Percentiles rank a stretch among this genome's conserved stretches.
Conservation (phyloP, 306 rosid genomes). For the Rosa multiflora region DNA sequence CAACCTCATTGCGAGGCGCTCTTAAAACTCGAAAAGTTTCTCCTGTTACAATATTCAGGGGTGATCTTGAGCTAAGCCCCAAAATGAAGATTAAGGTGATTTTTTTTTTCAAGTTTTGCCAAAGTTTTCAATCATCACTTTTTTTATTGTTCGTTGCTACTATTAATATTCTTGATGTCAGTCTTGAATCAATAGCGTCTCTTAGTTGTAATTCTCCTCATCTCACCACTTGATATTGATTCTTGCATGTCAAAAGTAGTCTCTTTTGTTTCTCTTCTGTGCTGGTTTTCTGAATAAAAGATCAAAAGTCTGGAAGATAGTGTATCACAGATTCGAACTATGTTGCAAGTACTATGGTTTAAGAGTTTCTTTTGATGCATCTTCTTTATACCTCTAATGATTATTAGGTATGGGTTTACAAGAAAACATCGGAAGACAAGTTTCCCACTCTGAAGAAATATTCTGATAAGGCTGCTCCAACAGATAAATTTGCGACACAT, state of each 20-base stretch:
- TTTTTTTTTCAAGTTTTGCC: too few species aligned
- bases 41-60: conserved; percentile 72
- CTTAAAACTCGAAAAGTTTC: conserved; percentile 67
- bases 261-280: background rate
- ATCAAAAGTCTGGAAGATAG: background rate
- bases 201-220: background rate
- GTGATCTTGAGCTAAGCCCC: conserved; percentile 78
- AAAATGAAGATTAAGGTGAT: conserved; percentile 72
- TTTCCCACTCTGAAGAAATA: conserved; percentile 84
- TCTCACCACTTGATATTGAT: background rate
- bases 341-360: background rate
- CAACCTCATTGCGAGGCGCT: conserved; percentile 74
- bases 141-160: conserved; percentile 6
- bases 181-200: background rate
- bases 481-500: conserved; percentile 70
- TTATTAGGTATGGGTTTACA: conserved; percentile 82
- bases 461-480: conserved; percentile 85
- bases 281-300: background rate
- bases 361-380: background rate
- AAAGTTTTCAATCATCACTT: conserved; percentile 7
- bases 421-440: conserved; percentile 91
- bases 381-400: conserved; percentile 25
- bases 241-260: background rate
- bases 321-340: conserved; percentile 1
- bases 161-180: background rate